These are phyloP conservation scores for Actinomortierella wolfii DNA, from an alignment of 371 early-diverging fungal genomes.

Conservation along the genomic window DNA sequence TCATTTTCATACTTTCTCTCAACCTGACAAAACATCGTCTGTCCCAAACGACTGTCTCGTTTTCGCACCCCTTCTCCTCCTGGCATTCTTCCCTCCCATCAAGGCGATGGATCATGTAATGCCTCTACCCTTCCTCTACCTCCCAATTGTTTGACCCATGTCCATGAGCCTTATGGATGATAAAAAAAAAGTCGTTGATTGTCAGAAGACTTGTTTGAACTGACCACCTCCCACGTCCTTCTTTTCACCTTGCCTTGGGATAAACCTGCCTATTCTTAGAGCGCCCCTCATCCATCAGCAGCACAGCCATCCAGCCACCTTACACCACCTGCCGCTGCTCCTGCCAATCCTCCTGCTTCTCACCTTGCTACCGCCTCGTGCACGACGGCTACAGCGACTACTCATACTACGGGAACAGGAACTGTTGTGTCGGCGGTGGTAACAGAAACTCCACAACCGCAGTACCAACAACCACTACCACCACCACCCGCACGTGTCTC, in stretches of 20 bases:
- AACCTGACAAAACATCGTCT: not conserved
- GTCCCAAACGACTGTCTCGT: not conserved
- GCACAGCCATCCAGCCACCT: not conserved
- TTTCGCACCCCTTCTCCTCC: not conserved
- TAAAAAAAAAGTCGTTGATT: too few species aligned
- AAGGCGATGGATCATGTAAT: too few species aligned
- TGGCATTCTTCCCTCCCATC: not conserved
- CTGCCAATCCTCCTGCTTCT: not conserved
- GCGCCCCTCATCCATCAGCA: too few species aligned
- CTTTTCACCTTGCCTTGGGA: conserved; percentile 1
- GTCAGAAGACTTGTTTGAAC: too few species aligned
- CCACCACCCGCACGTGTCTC: conserved; percentile 5
- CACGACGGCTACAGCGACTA: not conserved
- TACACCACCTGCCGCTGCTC: not conserved
- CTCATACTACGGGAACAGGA: not conserved
- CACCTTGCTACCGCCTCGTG: not conserved
- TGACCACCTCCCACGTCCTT: not conserved
- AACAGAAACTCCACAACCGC: conserved; percentile 26
- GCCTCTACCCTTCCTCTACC: too few species aligned
- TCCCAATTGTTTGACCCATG: too few species aligned
- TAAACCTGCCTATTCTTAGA: too few species aligned
- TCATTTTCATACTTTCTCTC: not conserved
- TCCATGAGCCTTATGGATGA: too few species aligned
- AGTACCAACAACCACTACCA: conserved; percentile 2
- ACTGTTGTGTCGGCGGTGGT: conserved; percentile 14